phyloP scores from a whole-genome alignment of 257 asterid genomes.

The Fraxinus americana region DNA sequence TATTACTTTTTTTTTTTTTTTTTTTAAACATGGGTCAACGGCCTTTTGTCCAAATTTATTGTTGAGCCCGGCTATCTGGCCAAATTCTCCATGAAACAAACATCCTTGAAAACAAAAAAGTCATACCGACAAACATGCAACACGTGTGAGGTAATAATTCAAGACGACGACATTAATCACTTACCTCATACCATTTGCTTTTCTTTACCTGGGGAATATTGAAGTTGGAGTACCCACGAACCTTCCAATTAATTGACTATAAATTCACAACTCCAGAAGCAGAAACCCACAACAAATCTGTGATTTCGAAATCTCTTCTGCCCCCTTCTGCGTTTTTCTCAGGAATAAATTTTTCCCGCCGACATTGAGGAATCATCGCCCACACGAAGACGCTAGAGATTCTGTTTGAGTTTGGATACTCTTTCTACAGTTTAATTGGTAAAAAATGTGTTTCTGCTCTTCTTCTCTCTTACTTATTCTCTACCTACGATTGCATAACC shows the following conservation, averaged over 20 bases:
- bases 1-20: no score
- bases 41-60: no score
- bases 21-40: no score
- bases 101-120: no score
- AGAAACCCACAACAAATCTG: constrained; percentile 18
- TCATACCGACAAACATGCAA: no score
- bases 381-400: constrained; percentile 16
- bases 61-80: no score
- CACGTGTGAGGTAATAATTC: no score
- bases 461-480: neutral
- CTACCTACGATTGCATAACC: neutral
- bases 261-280: neutral
- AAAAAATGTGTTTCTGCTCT: neutral
- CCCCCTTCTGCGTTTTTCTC: neutral
- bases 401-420: constrained; percentile 1
- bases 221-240: no score
- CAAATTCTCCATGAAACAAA: neutral
- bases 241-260: no score
- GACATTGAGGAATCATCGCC: constrained; percentile 13
- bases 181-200: no score
- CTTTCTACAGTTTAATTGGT: neutral
- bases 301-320: constrained; percentile 5
- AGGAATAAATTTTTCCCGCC: neutral
- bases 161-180: no score
- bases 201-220: no score